Conservation (phyloP, 257 asterid genomes). For the Solanum sejunctum region DNA sequence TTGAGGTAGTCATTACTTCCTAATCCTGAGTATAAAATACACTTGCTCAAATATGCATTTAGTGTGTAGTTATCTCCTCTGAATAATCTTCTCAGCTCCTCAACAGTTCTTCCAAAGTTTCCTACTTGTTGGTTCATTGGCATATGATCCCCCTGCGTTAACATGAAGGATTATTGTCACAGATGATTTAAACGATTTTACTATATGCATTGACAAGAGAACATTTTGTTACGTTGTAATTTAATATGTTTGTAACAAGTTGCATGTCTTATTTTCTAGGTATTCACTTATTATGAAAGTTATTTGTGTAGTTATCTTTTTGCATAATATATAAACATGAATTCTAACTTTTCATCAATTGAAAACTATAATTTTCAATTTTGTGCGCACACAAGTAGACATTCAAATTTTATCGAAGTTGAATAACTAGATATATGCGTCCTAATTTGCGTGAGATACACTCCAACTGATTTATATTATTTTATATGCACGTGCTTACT, state of each 20-base stretch:
- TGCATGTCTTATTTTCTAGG: background rate
- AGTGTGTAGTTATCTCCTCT: constrained; percentile 44
- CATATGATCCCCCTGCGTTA: constrained; percentile 58
- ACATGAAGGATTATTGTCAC: background rate
- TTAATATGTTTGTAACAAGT: background rate
- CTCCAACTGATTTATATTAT: background rate
- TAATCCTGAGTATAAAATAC: constrained; percentile 67
- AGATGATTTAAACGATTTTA: background rate
- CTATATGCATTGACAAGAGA: background rate
- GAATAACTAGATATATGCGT: background rate
- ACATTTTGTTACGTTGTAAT: background rate
- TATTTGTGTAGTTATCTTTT: background rate
- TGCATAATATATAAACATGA: no score
- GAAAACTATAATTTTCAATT: no score
- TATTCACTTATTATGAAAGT: background rate
- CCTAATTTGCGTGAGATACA: background rate
- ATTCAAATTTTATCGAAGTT: no score
- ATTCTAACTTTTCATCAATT: no score
- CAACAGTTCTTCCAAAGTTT: constrained; percentile 48
- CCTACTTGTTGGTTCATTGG: constrained; percentile 70
- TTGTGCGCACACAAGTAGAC: no score
- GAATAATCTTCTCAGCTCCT: constrained; percentile 40
- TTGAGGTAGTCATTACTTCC: constrained; percentile 93
- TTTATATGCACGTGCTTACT: background rate
- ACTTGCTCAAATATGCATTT: constrained; percentile 45